Percentiles rank a stretch among this genome's conserved stretches.
These are phyloP conservation scores for Neospora caninum DNA, from an alignment of 169 alveolate genomes.

Conservation along the genomic window DNA sequence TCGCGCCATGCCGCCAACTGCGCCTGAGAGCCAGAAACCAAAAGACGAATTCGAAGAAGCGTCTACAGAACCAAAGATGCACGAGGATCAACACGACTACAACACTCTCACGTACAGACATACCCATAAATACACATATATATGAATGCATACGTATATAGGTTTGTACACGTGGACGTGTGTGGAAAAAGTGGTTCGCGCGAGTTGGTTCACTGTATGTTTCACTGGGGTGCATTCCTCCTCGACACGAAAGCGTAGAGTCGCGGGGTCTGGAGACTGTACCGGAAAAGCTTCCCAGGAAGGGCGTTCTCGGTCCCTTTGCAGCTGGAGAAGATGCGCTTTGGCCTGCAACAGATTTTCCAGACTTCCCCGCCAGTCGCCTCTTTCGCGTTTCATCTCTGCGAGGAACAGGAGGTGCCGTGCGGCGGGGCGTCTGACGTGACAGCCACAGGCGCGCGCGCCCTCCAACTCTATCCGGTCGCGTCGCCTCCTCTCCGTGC, in stretches of 20 bases:
- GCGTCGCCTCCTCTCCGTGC: too few species aligned
- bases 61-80: neutral
- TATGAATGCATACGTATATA: too few species aligned
- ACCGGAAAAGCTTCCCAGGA: neutral
- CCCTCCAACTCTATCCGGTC: too few species aligned
- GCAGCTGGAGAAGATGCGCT: neutral
- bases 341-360: neutral
- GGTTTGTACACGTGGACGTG: neutral
- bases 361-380: constrained; percentile 1
- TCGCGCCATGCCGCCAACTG: neutral
- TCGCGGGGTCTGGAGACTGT: neutral
- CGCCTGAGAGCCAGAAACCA: neutral
- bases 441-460: neutral
- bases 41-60: too few species aligned
- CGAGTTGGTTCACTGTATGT: neutral
- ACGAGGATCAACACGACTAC: neutral
- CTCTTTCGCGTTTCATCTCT: neutral
- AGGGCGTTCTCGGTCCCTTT: neutral
- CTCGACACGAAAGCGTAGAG: too few species aligned
- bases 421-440: neutral
- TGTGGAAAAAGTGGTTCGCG: neutral
- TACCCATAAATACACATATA: neutral
- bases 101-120: neutral
- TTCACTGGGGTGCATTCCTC: neutral
- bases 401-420: neutral